Evolutionary conservation across 768 basidiomycete species (phyloP).

Genomic region (Amanita polypyramis): DNA sequence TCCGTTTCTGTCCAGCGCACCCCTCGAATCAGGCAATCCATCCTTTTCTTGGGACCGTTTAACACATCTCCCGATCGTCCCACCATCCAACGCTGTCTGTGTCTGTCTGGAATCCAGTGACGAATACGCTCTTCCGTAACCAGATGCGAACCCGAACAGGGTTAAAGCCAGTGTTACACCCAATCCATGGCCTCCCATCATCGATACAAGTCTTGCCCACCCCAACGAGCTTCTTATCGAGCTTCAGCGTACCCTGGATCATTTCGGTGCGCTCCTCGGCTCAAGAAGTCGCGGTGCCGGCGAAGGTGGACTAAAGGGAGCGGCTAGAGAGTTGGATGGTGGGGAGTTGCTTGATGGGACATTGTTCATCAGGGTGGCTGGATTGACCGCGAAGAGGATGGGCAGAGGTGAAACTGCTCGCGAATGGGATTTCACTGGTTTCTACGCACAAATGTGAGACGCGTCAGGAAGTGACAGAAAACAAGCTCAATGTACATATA

Average conservation of each 20-base stretch:
- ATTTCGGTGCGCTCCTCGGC: conserved; percentile 36
- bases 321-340: conserved; percentile 31
- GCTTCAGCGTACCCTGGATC: conserved; percentile 30
- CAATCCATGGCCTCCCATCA: conserved; percentile 52
- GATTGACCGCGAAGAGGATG: conserved; percentile 35
- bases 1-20: too few relatives aligned
- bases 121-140: conserved; percentile 13
- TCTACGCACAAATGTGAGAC: background rate
- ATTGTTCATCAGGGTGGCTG: conserved; percentile 49
- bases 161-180: conserved; percentile 27
- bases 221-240: conserved; percentile 44
- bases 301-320: conserved; percentile 8
- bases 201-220: conserved; percentile 42
- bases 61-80: too few relatives aligned
- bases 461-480: background rate
- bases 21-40: too few relatives aligned
- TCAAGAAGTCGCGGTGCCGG: conserved; percentile 17
- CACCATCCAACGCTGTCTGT: too few relatives aligned
- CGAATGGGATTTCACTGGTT: background rate
- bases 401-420: conserved; percentile 21
- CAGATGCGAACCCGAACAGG: conserved; percentile 17
- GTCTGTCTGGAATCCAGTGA: too few relatives aligned
- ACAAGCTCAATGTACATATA: too few relatives aligned
- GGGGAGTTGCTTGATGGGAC: conserved; percentile 48
- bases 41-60: too few relatives aligned